Percentiles rank a stretch among this genome's conserved stretches.
Conservation (phyloP, 306 rosid genomes). For the Dryas drummondii region DNA sequence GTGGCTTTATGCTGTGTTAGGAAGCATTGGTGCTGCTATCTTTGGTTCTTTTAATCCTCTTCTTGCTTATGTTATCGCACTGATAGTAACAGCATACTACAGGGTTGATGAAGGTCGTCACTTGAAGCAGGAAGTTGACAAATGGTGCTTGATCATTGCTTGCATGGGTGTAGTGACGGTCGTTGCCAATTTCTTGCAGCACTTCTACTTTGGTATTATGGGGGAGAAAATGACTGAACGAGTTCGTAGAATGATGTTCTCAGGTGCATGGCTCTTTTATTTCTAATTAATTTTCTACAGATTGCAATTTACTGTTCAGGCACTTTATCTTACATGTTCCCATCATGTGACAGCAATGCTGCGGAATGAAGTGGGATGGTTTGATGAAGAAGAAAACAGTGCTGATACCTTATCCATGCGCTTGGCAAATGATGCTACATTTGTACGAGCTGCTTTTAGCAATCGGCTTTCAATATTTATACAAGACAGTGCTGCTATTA, state of each 20-base stretch:
- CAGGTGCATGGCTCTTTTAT: constrained; percentile 52
- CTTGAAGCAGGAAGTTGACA: constrained; percentile 60
- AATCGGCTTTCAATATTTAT: constrained; percentile 95
- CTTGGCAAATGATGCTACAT: constrained; percentile 98
- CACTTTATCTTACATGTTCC: constrained; percentile 35
- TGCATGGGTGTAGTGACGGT: constrained; percentile 97
- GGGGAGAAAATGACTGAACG: constrained; percentile 99
- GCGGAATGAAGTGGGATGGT: constrained; percentile 97
- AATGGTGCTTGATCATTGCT: constrained; percentile 96
- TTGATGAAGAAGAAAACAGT: constrained; percentile 94
- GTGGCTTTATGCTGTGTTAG: constrained; percentile 98
- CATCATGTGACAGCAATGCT: constrained; percentile 80
- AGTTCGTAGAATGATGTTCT: constrained; percentile 99
- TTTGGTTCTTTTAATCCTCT: constrained; percentile 99
- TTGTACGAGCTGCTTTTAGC: constrained; percentile 98
- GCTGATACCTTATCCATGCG: constrained; percentile 99
- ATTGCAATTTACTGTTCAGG: constrained; percentile 10
- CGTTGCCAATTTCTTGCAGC: constrained; percentile 96
- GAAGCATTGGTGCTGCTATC: constrained; percentile 96
- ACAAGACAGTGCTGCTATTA: constrained; percentile 96
- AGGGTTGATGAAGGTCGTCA: constrained; percentile 36
- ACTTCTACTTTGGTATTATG: constrained; percentile 99
- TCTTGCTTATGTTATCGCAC: constrained; percentile 92
- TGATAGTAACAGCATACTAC: constrained; percentile 83
- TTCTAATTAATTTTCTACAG: constrained; percentile 12